phyloP scores from a whole-genome alignment of 495 filamentous ascomycete species.

The Lepraria neglecta region DNA sequence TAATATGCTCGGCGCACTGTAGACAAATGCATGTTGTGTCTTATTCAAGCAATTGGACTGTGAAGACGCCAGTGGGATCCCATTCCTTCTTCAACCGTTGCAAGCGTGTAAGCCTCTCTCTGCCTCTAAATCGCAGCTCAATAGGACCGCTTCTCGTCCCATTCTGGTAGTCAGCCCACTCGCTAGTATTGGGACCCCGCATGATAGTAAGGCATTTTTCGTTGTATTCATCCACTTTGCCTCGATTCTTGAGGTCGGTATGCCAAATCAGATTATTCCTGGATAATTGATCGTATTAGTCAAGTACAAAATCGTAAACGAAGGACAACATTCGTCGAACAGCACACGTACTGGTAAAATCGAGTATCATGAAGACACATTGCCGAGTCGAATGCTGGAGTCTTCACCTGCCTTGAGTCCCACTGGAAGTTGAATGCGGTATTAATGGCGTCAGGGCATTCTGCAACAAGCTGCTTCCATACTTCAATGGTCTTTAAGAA shows the following conservation, averaged over 20 bases:
- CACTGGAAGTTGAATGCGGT: slow-evolving; percentile 28
- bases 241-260: slow-evolving; percentile 18
- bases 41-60: slow-evolving; percentile 13
- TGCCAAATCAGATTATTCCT: slow-evolving; percentile 27
- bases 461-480: slow-evolving; percentile 23
- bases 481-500: slow-evolving; percentile 23
- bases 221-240: slow-evolving; percentile 23
- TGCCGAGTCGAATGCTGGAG: slow-evolving; percentile 22
- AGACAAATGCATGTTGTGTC: not conserved
- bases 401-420: slow-evolving; percentile 22
- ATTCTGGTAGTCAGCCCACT: slow-evolving; percentile 26
- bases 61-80: slow-evolving; percentile 20
- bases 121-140: slow-evolving; percentile 23
- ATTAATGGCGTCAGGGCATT: slow-evolving; percentile 26
- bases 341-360: slow-evolving; percentile 20
- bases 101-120: slow-evolving; percentile 15
- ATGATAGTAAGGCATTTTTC: slow-evolving; percentile 22
- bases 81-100: slow-evolving; percentile 18
- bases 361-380: slow-evolving; percentile 25
- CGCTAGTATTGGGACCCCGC: slow-evolving; percentile 21
- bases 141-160: slow-evolving; percentile 22
- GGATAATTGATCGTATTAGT: not conserved
- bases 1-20: not conserved
- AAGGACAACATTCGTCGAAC: not conserved
- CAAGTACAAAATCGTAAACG: not conserved